These are phyloP conservation scores for Russula griseocarnosa DNA, from an alignment of 768 basidiomycete species.

Conservation along the genomic window DNA sequence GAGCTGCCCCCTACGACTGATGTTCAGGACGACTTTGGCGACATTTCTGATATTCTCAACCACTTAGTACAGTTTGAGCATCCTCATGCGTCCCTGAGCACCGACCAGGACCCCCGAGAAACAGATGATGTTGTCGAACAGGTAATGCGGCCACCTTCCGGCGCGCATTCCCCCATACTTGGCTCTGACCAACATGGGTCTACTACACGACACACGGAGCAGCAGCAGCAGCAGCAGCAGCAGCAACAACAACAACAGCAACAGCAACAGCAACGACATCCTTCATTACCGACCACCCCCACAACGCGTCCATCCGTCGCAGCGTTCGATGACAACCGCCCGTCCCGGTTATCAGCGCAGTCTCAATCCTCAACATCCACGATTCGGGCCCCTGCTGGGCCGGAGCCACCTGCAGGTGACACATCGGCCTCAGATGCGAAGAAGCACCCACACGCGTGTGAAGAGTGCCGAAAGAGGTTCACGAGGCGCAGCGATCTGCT, in stretches of 20 bases:
- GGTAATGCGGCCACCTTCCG: slow-evolving; percentile 15
- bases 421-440: slow-evolving; percentile 31
- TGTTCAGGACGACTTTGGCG: slow-evolving; percentile 66
- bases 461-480: slow-evolving; percentile 76
- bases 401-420: slow-evolving; percentile 32
- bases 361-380: slow-evolving; percentile 21
- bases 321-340: slow-evolving; percentile 10
- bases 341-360: slow-evolving; percentile 3
- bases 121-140: slow-evolving; percentile 23
- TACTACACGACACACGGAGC: slow-evolving; percentile 6
- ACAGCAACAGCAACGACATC: slow-evolving; percentile 8
- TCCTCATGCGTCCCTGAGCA: slow-evolving; percentile 36
- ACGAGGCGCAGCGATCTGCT: slow-evolving; percentile 79
- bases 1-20: slow-evolving; percentile 38
- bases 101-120: slow-evolving; percentile 9
- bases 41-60: slow-evolving; percentile 74
- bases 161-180: slow-evolving; percentile 16
- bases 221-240: slow-evolving; percentile 20
- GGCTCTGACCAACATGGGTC: slow-evolving; percentile 4
- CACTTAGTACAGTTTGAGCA: slow-evolving; percentile 70
- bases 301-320: slow-evolving; percentile 1
- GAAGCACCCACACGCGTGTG: slow-evolving; percentile 55
- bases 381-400: slow-evolving; percentile 4
- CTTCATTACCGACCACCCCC: slow-evolving; percentile 6
- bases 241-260: not conserved